Percentiles rank a stretch among this genome's conserved stretches.
Conservation (phyloP, 1,139 yeast species). For the Debaryomyces psychrophilus region DNA sequence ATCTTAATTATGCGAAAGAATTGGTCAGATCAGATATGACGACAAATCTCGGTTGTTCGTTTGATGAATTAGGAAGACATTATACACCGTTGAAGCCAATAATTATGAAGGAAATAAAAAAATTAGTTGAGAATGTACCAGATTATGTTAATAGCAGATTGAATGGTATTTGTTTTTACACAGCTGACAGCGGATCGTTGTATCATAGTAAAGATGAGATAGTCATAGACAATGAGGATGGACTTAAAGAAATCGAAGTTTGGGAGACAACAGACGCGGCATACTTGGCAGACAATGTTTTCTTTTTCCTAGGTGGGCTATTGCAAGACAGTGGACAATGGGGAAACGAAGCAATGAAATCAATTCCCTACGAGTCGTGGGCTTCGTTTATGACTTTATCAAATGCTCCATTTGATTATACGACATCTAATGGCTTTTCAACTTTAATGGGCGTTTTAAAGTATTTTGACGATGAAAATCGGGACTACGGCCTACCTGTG, state of each 20-base stretch:
- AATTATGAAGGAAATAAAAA: slow-evolving; percentile 54
- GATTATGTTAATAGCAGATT: slow-evolving; percentile 33
- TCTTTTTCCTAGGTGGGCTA: slow-evolving; percentile 50
- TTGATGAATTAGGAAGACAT: slow-evolving; percentile 85
- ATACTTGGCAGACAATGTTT: slow-evolving; percentile 49
- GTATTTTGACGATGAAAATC: slow-evolving; percentile 58
- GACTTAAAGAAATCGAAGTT: slow-evolving; percentile 39
- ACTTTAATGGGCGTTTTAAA: slow-evolving; percentile 57
- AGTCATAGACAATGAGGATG: slow-evolving; percentile 42
- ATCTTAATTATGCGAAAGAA: slow-evolving; percentile 51
- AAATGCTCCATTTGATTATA: slow-evolving; percentile 64
- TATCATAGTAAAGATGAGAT: slow-evolving; percentile 44
- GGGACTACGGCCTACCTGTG: slow-evolving; percentile 50
- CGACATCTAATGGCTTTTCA: slow-evolving; percentile 55
- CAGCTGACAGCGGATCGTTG: slow-evolving; percentile 45
- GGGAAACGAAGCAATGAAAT: slow-evolving; percentile 45
- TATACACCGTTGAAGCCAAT: slow-evolving; percentile 70
- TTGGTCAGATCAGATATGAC: slow-evolving; percentile 48
- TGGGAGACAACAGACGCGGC: slow-evolving; percentile 58
- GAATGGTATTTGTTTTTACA: slow-evolving; percentile 45
- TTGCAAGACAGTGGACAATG: slow-evolving; percentile 54
- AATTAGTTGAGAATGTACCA: slow-evolving; percentile 41
- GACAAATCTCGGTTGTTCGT: slow-evolving; percentile 62
- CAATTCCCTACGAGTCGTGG: slow-evolving; percentile 49
- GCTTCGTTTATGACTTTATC: slow-evolving; percentile 44